Base-by-base conservation (phyloP, 805 yeast genomes). In the Saccharomyces eubayanus region DNA sequence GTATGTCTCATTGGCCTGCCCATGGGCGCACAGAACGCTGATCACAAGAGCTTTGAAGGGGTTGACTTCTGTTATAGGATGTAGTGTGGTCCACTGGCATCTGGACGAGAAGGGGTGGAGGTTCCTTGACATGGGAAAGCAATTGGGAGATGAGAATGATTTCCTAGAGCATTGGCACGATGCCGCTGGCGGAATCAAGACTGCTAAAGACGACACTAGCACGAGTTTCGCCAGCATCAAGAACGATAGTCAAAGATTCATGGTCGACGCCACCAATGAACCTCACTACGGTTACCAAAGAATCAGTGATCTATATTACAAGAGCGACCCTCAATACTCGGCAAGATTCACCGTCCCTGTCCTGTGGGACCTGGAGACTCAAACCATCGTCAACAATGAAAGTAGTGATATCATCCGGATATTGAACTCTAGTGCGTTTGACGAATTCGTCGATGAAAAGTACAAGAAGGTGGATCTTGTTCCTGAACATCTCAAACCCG, bases 291-390 rank as follows among this genome's bases (percentile, higher is more conserved):
- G 83, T 6, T 74, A 74, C 60, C 70, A 77, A 52, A 76, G 89
- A 59, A 57, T 91, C 49, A 77, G 84, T 30, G 85, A 92, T 60
- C 63, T 91, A 27, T 92, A 92, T 68, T 83, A 73, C 71, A 83
- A 83, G 69, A 87, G 87, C 8, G 76, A 89, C 51, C 84, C 91
- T 0, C 79, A 85, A 30, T 91, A 89, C 71, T 72, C 70, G 14
- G 97, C 95, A 3, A 77, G 97, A 58, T 87, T 82, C 67, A 91
- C 97, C 1, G 98, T 92, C 36, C 98, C 98, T 1, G 87, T 91
- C 2, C 75, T 92, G 62, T 92, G 96, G 94, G 98, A 92, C 71
- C 85, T 79, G 64, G 84, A 91, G 72, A 78, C 80, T 31, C 72
- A 81, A 52, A 87, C 96, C 1, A 87, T 92, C 67, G 98, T 92